Evolutionary conservation across 306 rosid species (phyloP).

Genomic region (Geum urbanum): DNA sequence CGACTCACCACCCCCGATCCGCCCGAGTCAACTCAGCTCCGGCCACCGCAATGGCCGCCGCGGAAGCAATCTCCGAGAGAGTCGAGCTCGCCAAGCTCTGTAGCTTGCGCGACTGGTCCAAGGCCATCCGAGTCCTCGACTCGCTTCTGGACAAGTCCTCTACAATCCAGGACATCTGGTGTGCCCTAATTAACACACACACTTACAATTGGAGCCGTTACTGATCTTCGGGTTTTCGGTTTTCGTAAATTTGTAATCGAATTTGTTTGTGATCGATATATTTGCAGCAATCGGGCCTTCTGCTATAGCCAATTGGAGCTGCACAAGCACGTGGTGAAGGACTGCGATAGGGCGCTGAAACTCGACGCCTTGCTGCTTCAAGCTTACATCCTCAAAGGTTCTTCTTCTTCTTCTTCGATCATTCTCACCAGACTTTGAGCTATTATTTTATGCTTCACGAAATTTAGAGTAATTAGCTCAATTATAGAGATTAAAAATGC

Average conservation of each 20-base stretch:
- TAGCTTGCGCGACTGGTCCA: conserved; percentile 85
- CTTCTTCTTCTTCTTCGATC: conserved; percentile 5
- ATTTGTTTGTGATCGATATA: conserved; percentile 9
- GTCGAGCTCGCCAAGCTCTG: conserved; percentile 73
- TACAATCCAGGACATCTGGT: conserved; percentile 84
- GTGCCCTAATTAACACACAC: no score
- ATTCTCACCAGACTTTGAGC: conserved; percentile 9
- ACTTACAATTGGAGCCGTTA: neutral
- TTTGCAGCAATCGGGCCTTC: conserved; percentile 82
- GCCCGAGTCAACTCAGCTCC: conserved; percentile 25
- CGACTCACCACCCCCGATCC: conserved; percentile 22
- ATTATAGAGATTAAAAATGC: neutral
- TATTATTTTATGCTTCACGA: conserved; percentile 2
- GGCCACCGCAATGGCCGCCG: conserved; percentile 35
- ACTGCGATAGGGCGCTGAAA: conserved; percentile 83
- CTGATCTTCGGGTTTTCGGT: conserved; percentile 21
- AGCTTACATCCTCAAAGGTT: conserved; percentile 84
- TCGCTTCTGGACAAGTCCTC: conserved; percentile 57
- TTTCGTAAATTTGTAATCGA: conserved; percentile 8
- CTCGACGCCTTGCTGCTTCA: conserved; percentile 69
- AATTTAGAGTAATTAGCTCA: neutral
- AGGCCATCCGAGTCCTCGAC: conserved; percentile 86
- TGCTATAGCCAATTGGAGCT: conserved; percentile 92
- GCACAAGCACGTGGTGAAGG: conserved; percentile 87
- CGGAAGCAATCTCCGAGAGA: conserved; percentile 52